phyloP scores from a whole-genome alignment of 1,139 yeast genomes.

The Yamadazyma spencermartinsiae region DNA sequence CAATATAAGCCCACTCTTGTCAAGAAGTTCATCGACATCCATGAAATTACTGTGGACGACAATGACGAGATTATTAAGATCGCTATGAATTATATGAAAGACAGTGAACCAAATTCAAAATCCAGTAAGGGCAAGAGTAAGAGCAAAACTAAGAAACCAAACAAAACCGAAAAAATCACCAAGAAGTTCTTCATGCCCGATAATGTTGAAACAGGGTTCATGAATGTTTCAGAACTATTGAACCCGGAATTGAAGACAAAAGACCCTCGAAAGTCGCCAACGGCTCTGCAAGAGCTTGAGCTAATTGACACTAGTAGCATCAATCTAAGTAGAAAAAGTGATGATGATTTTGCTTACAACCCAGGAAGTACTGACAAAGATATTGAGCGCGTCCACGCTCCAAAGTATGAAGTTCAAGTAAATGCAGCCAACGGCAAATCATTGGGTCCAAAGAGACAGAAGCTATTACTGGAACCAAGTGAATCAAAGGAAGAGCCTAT shows the following conservation, averaged over 20 bases:
- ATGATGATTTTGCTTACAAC: neutral
- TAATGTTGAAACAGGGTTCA: constrained; percentile 70
- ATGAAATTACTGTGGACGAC: constrained; percentile 60
- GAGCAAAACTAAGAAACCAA: constrained; percentile 11
- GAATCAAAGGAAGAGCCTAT: neutral
- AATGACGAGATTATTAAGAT: constrained; percentile 69
- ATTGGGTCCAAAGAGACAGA: constrained; percentile 4
- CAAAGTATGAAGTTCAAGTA: constrained; percentile 1
- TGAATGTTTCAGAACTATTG: constrained; percentile 54
- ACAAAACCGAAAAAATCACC: constrained; percentile 18
- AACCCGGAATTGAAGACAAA: constrained; percentile 21
- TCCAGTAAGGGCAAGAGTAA: constrained; percentile 22
- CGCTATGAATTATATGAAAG: constrained; percentile 52
- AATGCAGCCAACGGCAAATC: constrained; percentile 2
- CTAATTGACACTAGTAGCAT: constrained; percentile 10
- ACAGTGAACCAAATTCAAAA: constrained; percentile 7
- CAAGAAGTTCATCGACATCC: constrained; percentile 61
- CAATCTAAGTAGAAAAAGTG: constrained; percentile 4
- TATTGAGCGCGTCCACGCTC: constrained; percentile 3
- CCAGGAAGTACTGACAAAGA: constrained; percentile 4
- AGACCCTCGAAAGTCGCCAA: constrained; percentile 9
- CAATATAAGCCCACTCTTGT: constrained; percentile 55
- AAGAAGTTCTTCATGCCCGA: constrained; percentile 76
- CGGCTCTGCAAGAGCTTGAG: constrained; percentile 9
- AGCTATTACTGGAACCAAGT: neutral